Conservation (phyloP, 768 basidiomycete genomes). For the Collybia sordida region DNA sequence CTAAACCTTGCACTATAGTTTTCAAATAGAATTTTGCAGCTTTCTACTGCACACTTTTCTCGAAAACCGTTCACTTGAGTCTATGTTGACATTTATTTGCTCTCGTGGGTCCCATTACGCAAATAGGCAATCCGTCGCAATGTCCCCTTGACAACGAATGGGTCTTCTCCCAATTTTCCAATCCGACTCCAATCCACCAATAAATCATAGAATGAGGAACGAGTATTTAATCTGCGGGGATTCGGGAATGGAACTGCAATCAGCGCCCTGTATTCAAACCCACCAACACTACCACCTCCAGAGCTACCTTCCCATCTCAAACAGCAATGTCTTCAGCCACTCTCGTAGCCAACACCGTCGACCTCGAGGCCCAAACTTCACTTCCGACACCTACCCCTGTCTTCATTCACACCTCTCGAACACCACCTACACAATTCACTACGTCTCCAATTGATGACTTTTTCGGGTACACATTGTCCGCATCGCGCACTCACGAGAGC, state of each 20-base stretch:
- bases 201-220: slow-evolving; percentile 1
- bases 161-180: neutral
- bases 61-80: too few relatives aligned
- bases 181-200: neutral
- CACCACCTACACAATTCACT: slow-evolving; percentile 11
- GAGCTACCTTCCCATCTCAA: neutral
- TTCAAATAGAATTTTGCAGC: too few relatives aligned
- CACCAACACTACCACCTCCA: neutral
- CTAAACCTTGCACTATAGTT: too few relatives aligned
- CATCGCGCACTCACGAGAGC: slow-evolving; percentile 36
- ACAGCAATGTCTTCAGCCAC: slow-evolving; percentile 10
- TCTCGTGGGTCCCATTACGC: neutral
- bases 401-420: slow-evolving; percentile 19
- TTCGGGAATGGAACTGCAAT: neutral
- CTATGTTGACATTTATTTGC: neutral
- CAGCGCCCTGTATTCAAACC: neutral
- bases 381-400: slow-evolving; percentile 13
- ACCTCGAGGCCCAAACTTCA: slow-evolving; percentile 13
- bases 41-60: too few relatives aligned
- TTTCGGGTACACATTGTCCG: slow-evolving; percentile 36
- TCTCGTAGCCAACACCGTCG: slow-evolving; percentile 6
- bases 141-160: neutral
- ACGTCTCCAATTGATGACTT: slow-evolving; percentile 28
- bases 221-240: slow-evolving; percentile 1
- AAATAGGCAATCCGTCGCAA: neutral